Base-by-base conservation (phyloP, 345 rosid species). In the Brassica juncea region DNA sequence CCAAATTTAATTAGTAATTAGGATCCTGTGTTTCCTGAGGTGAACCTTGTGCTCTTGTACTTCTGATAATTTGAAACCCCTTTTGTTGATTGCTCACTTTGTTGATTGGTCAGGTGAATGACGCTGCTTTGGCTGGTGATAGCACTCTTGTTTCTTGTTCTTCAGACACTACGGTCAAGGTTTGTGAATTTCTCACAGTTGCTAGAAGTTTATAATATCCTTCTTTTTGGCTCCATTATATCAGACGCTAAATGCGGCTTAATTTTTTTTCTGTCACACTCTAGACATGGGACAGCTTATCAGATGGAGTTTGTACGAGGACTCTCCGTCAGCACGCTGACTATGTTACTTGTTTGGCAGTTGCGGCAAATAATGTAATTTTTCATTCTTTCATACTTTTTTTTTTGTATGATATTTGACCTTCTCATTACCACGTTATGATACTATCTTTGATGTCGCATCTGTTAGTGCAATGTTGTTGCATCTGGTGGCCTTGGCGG, bases 401-500 rank as follows among this genome's bases (percentile, higher is more conserved):
- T 49, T 19, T 70, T 55, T 59, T 30, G 12, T 72, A 44, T 16
- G 73, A 47, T 28, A 67, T 76, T 44, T 63, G 44, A 60, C n/a
- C 58, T 67, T 60, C 5, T 75, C 58, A 28, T 79, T 75, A 82
- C 77, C 86, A 75, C 82, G 84, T 85, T 84, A 88, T 93, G 88
- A 93, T 85, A 81, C 84, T 87, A 72, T 85, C 85, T 10, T 78
- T 90, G 86, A 92, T 88, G 81, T 86, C 85, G 55, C 76, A 87
- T 84, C 80, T 93, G 86, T 83, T 92, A 96, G 99, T 86, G 85
- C 87, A 90, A 90, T 88, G 80, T 96, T 81, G 90, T 96, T 92
- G 98, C 97, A 80, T 96, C 99, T 78, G 94, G 97, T 84, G 99
- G 97, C 85, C 99, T 96, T 89, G 99, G 98, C 49, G 97, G 98